Evolutionary conservation across 2,329 filamentous ascomycete species (phyloP).

Genomic region (Phialophora tarda): DNA sequence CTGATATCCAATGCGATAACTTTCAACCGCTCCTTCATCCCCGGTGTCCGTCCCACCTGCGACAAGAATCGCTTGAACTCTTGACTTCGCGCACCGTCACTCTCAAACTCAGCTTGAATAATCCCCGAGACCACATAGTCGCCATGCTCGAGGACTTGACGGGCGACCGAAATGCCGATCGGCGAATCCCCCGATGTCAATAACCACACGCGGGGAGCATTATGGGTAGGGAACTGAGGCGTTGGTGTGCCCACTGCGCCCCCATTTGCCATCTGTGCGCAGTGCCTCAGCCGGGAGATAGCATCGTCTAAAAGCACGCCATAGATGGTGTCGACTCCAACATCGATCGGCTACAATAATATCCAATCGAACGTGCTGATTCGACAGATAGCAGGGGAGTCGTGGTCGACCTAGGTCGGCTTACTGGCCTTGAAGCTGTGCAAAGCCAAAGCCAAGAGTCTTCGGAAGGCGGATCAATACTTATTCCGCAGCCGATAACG

Average conservation of each 20-base stretch:
- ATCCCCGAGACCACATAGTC: constrained; percentile 89
- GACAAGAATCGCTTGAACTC: constrained; percentile 82
- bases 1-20: constrained; percentile 65
- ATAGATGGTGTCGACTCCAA: constrained; percentile 1
- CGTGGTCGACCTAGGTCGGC: constrained; percentile 16
- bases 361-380: constrained; percentile 6
- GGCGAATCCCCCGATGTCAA: constrained; percentile 86
- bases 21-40: constrained; percentile 79
- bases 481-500: background rate
- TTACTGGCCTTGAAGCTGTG: constrained; percentile 15
- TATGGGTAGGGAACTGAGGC: constrained; percentile 59
- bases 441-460: constrained; percentile 6
- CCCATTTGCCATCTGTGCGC: constrained; percentile 36
- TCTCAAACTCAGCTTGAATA: constrained; percentile 75
- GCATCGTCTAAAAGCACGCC: constrained; percentile 22
- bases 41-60: constrained; percentile 63
- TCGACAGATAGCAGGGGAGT: constrained; percentile 8
- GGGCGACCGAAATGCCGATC: constrained; percentile 79
- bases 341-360: background rate
- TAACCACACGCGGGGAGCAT: constrained; percentile 85
- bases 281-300: constrained; percentile 9
- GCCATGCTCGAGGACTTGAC: constrained; percentile 83
- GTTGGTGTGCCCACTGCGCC: constrained; percentile 31
- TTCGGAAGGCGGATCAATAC: background rate
- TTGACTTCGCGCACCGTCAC: constrained; percentile 72